A percentile compares a stretch with the other conserved stretches of the same genome.
Conservation (phyloP, 768 basidiomycete species). For the Tulasnella sp. region DNA sequence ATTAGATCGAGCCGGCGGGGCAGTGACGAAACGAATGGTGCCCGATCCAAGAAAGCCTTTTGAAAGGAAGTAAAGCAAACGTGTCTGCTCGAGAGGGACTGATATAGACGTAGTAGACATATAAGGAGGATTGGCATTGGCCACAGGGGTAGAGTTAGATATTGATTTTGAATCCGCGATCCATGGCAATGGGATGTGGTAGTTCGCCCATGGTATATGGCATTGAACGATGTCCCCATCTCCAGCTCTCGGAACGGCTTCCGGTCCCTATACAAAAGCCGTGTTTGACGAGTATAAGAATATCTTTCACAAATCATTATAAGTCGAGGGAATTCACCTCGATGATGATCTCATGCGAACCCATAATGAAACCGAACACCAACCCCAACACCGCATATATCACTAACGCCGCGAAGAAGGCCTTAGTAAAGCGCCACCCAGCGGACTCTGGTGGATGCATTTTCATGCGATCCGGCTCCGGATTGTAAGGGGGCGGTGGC, state of each 20-base stretch:
- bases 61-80: slow-evolving; percentile 10
- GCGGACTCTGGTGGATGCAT: neutral
- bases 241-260: neutral
- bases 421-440: slow-evolving; percentile 7
- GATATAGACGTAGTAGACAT: neutral
- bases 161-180: too few relatives aligned
- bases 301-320: neutral
- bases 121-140: neutral
- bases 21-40: neutral
- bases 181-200: neutral
- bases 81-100: neutral
- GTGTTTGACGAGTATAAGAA: neutral
- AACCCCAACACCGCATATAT: neutral
- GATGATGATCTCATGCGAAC: neutral
- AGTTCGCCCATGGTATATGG: slow-evolving; percentile 1
- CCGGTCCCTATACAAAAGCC: neutral
- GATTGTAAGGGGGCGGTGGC: slow-evolving; percentile 1
- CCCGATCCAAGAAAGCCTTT: slow-evolving; percentile 1
- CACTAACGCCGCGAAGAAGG: neutral
- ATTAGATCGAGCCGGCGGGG: neutral
- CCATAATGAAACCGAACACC: neutral
- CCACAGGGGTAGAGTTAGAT: too few relatives aligned
- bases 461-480: neutral
- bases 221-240: neutral
- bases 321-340: neutral